Conservation (phyloP, 192 early-diverging fungal genomes). For the Backusella liffmaniae region DNA sequence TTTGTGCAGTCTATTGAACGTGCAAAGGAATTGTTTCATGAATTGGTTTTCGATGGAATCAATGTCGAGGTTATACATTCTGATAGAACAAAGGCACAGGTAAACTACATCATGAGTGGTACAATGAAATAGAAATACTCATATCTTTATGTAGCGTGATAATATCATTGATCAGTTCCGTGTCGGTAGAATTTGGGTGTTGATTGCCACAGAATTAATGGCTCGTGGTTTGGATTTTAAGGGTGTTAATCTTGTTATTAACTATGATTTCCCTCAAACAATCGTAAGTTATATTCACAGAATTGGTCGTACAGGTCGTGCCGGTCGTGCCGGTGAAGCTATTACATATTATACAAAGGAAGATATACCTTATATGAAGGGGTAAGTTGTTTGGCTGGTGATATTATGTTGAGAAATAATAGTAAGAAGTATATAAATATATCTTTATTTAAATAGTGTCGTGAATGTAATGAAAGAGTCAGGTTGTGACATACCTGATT, state of each 20-base stretch:
- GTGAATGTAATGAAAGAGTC: constrained; percentile 97
- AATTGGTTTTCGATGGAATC: constrained; percentile 96
- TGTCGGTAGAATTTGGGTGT: constrained; percentile 87
- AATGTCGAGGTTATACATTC: constrained; percentile 99
- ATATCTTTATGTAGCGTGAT: constrained; percentile 63
- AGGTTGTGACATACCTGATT: constrained; percentile 95
- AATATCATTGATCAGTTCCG: constrained; percentile 87
- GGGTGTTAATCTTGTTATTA: constrained; percentile 95
- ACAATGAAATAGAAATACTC: neutral
- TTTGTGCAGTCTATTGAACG: constrained; percentile 98
- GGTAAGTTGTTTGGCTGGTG: constrained; percentile 28
- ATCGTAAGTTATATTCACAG: constrained; percentile 94
- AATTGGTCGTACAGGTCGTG: constrained; percentile 97
- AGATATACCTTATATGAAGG: constrained; percentile 85
- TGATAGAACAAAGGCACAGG: constrained; percentile 89
- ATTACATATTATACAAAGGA: constrained; percentile 96
- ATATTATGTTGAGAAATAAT: neutral
- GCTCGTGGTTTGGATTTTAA: constrained; percentile 99
- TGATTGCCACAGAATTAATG: constrained; percentile 97
- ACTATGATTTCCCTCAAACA: constrained; percentile 97
- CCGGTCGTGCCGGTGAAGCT: constrained; percentile 85
- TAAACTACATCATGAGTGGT: constrained; percentile 14
- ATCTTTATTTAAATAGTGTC: constrained; percentile 48
- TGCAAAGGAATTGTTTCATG: constrained; percentile 94
- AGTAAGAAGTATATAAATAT: neutral